Conservation (phyloP, 768 basidiomycete species). For the Suillus spraguei region DNA sequence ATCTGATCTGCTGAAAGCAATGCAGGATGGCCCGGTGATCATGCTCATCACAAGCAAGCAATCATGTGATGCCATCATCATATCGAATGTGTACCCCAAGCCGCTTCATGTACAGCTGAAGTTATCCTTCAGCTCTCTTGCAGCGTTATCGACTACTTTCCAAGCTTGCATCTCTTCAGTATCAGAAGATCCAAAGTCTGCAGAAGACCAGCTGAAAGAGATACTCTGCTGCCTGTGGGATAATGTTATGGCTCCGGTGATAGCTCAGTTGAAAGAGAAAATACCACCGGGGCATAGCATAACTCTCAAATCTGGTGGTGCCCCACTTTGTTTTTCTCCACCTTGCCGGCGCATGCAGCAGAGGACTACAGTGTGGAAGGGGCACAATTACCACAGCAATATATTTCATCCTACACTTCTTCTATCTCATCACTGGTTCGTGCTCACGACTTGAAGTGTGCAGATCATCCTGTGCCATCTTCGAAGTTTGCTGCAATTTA, state of each 20-base stretch:
- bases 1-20: neutral
- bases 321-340: constrained; percentile 15
- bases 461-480: neutral
- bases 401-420: constrained; percentile 19
- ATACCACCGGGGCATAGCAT: neutral
- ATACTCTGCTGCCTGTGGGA: constrained; percentile 11
- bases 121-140: neutral
- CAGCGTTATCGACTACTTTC: neutral
- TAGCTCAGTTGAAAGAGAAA: constrained; percentile 3
- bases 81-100: neutral
- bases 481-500: constrained; percentile 10
- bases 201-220: neutral
- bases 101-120: neutral
- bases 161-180: neutral
- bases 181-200: neutral
- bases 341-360: constrained; percentile 18
- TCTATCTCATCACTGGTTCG: constrained; percentile 14
- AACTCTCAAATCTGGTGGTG: constrained; percentile 19
- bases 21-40: neutral
- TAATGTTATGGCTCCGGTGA: constrained; percentile 7
- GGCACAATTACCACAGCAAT: constrained; percentile 1
- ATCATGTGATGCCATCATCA: constrained; percentile 1
- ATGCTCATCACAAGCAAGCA: neutral
- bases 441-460: constrained; percentile 14
- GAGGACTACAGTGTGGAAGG: constrained; percentile 14